Evolutionary conservation across 2,329 filamentous ascomycete species (phyloP).

Genomic region (Sporothrix mexicana): DNA sequence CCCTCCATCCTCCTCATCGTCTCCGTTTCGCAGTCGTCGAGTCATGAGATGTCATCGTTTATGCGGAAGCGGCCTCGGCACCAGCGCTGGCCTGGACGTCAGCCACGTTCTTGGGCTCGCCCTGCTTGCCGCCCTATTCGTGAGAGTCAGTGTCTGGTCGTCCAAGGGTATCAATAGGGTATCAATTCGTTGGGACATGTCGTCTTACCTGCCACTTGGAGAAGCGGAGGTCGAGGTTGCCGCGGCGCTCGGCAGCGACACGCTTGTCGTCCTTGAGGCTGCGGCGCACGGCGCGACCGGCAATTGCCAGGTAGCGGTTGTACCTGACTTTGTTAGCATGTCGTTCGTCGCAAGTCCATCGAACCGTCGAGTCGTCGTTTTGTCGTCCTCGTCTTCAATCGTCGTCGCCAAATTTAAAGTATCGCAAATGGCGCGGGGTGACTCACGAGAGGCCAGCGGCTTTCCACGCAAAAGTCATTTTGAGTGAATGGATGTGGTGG

Average conservation of each 20-base stretch:
- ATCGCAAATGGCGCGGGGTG: constrained; percentile 30
- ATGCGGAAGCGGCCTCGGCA: constrained; percentile 40
- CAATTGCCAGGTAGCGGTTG: constrained; percentile 98
- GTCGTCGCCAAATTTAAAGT: not conserved
- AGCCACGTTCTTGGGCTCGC: constrained; percentile 76
- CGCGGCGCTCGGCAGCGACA: constrained; percentile 84
- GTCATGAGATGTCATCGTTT: constrained; percentile 27
- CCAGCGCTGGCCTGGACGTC: constrained; percentile 56
- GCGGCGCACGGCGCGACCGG: constrained; percentile 91
- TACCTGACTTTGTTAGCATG: constrained; percentile 66
- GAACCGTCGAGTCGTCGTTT: no score
- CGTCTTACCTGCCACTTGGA: constrained; percentile 87
- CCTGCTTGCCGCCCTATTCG: constrained; percentile 98
- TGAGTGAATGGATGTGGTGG: constrained; percentile 48
- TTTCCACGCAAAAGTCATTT: constrained; percentile 99
- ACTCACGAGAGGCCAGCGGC: constrained; percentile 93
- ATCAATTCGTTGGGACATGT: no score
- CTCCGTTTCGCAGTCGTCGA: constrained; percentile 2
- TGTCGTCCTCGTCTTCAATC: not conserved
- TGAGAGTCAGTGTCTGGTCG: constrained; percentile 38
- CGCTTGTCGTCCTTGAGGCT: constrained; percentile 96
- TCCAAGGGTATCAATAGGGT: no score
- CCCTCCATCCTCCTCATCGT: not conserved
- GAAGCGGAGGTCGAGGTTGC: constrained; percentile 87
- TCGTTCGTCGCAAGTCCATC: no score